Percentiles rank a stretch among this genome's conserved stretches.
Evolutionary conservation across 768 basidiomycete genomes (phyloP).

Genomic region (Collybiopsis luxurians): DNA sequence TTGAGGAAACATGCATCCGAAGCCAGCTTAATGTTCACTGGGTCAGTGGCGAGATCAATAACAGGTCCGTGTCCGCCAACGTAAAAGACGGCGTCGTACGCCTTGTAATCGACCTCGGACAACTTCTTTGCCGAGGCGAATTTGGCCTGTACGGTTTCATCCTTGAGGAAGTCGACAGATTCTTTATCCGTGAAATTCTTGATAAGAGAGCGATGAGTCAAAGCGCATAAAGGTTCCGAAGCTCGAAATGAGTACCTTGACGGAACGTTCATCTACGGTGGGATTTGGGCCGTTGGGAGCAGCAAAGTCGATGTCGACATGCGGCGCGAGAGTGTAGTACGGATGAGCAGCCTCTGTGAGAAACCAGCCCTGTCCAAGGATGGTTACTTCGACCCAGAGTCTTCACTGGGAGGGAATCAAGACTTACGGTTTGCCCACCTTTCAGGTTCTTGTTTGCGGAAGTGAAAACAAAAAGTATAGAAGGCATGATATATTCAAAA

Average conservation of each 20-base stretch:
- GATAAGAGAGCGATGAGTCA: background rate
- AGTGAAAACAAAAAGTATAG: constrained; percentile 74
- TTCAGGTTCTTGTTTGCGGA: constrained; percentile 58
- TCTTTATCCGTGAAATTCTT: constrained; percentile 55
- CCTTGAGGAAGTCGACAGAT: constrained; percentile 55
- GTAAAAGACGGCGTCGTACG: constrained; percentile 77
- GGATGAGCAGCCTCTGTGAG: constrained; percentile 77
- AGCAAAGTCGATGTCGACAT: constrained; percentile 56
- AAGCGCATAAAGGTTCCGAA: too few relatives aligned
- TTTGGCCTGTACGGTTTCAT: constrained; percentile 49
- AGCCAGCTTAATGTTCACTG: constrained; percentile 52
- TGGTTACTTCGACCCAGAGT: background rate
- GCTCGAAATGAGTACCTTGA: constrained; percentile 32
- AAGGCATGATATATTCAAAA: constrained; percentile 36
- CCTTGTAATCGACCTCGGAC: constrained; percentile 49
- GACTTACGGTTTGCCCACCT: constrained; percentile 48
- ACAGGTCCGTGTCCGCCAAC: constrained; percentile 80
- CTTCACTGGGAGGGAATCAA: too few relatives aligned
- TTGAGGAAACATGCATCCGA: constrained; percentile 42
- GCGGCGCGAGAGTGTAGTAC: constrained; percentile 53
- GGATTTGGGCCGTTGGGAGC: constrained; percentile 65
- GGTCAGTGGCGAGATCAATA: constrained; percentile 63
- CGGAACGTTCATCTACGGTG: constrained; percentile 58
- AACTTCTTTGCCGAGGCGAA: constrained; percentile 58
- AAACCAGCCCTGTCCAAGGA: constrained; percentile 61